Conservation (phyloP, 257 asterid species). For the Rehmannia glutinosa region DNA sequence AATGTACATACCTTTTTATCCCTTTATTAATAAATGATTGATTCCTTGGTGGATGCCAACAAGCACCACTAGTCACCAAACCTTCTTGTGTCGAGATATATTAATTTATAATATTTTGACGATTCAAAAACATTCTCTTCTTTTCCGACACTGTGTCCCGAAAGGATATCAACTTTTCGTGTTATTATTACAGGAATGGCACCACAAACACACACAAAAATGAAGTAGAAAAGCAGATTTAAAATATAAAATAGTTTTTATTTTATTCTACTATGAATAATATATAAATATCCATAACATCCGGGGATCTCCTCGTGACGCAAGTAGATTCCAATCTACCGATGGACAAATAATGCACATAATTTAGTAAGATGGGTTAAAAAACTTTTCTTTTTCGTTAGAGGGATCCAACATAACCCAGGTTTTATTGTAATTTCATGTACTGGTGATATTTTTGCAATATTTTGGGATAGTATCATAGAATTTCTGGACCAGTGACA, state of each 20-base stretch:
- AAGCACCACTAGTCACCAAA: neutral
- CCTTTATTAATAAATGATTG: neutral
- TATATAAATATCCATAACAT: neutral
- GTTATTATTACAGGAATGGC: too few relatives aligned
- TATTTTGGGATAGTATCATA: too few relatives aligned
- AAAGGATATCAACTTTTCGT: neutral
- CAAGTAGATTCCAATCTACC: neutral
- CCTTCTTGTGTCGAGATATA: neutral
- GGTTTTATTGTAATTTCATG: too few relatives aligned
- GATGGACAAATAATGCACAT: too few relatives aligned
- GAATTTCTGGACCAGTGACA: too few relatives aligned
- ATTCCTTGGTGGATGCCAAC: neutral
- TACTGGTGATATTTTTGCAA: too few relatives aligned
- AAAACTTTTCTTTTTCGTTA: too few relatives aligned
- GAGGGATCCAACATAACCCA: too few relatives aligned
- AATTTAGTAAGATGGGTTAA: too few relatives aligned
- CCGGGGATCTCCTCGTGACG: neutral
- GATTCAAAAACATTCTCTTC: neutral
- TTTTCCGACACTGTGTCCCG: neutral
- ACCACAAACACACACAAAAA: too few relatives aligned
- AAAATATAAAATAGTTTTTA: neutral
- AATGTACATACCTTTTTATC: neutral
- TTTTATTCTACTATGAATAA: neutral
- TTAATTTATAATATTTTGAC: too few relatives aligned
- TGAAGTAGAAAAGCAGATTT: too few relatives aligned